These are phyloP conservation scores for Parathielavia appendiculata DNA, from an alignment of 495 filamentous ascomycete species.

Conservation along the genomic window DNA sequence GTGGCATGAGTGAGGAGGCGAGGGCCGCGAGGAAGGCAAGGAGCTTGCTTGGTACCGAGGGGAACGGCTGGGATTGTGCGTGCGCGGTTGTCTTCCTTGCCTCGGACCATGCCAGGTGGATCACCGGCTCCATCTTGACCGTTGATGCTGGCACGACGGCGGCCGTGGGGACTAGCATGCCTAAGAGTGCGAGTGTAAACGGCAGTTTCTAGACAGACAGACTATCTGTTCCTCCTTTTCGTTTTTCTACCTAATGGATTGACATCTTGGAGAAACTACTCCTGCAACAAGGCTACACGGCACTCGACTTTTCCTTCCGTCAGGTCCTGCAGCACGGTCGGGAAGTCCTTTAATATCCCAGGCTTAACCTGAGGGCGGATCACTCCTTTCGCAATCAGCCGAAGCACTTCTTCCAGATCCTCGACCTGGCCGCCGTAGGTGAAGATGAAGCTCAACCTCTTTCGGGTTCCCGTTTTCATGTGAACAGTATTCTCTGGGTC, in stretches of 20 bases:
- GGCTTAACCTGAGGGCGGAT: slow-evolving; percentile 21
- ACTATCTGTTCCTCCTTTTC: too few species aligned
- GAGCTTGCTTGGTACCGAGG: slow-evolving; percentile 51
- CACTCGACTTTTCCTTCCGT: slow-evolving; percentile 16
- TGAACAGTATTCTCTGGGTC: slow-evolving; percentile 30
- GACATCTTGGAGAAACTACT: too few species aligned
- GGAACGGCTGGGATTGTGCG: slow-evolving; percentile 50
- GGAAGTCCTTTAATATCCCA: slow-evolving; percentile 21
- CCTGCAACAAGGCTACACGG: slow-evolving; percentile 21
- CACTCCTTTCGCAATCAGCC: slow-evolving; percentile 22
- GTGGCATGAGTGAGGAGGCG: slow-evolving; percentile 47
- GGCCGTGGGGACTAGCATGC: slow-evolving; percentile 10
- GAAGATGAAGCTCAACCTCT: slow-evolving; percentile 20
- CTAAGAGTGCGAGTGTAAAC: slow-evolving; percentile 6
- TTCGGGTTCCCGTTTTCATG: slow-evolving; percentile 17
- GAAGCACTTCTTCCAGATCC: slow-evolving; percentile 15
- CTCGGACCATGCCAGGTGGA: slow-evolving; percentile 45
- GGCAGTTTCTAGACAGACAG: too few species aligned
- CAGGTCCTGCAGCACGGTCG: slow-evolving; percentile 18
- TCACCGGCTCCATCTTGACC: slow-evolving; percentile 45
- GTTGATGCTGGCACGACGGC: slow-evolving; percentile 39
- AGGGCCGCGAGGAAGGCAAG: slow-evolving; percentile 43
- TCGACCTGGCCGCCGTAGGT: slow-evolving; percentile 16
- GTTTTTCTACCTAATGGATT: too few species aligned
- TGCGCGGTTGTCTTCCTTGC: slow-evolving; percentile 40